phyloP scores from a whole-genome alignment of 768 basidiomycete species.

The Lactifluus rugatus region DNA sequence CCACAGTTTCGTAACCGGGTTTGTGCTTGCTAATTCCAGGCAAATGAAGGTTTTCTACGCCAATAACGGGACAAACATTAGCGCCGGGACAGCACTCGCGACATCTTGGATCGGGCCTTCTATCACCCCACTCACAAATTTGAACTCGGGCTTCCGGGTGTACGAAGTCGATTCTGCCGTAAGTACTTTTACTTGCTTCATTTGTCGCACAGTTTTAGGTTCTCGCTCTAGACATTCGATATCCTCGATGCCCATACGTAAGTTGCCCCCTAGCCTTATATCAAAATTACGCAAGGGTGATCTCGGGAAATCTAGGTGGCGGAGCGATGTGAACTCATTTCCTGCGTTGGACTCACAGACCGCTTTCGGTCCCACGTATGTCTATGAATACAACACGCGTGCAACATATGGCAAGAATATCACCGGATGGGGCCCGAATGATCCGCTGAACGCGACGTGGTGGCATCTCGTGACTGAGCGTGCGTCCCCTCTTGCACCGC shows the following conservation, averaged over 20 bases:
- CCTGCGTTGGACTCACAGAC: conserved; percentile 48
- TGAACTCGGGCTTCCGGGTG: conserved; percentile 68
- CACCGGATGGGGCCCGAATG: conserved; percentile 46
- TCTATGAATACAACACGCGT: conserved; percentile 60
- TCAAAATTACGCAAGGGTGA: background rate
- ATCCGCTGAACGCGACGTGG: conserved; percentile 74
- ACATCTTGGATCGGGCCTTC: conserved; percentile 59
- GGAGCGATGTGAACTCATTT: conserved; percentile 49
- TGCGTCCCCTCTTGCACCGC: conserved; percentile 24
- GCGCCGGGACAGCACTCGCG: conserved; percentile 44
- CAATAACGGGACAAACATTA: conserved; percentile 58
- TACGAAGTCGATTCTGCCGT: conserved; percentile 66
- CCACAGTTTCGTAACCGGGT: background rate
- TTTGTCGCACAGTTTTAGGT: background rate
- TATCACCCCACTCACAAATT: conserved; percentile 55
- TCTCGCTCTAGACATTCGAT: conserved; percentile 56
- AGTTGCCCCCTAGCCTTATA: conserved; percentile 22
- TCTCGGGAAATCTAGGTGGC: conserved; percentile 39
- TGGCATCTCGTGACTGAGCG: conserved; percentile 75
- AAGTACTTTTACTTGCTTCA: conserved; percentile 21
- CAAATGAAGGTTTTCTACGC: conserved; percentile 51
- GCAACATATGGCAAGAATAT: conserved; percentile 52
- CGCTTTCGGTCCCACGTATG: conserved; percentile 49
- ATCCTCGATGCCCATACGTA: conserved; percentile 71
- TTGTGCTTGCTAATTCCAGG: background rate